Base-by-base conservation (phyloP, 2,329 filamentous ascomycete genomes). In the Dichotomopilus funicola region DNA sequence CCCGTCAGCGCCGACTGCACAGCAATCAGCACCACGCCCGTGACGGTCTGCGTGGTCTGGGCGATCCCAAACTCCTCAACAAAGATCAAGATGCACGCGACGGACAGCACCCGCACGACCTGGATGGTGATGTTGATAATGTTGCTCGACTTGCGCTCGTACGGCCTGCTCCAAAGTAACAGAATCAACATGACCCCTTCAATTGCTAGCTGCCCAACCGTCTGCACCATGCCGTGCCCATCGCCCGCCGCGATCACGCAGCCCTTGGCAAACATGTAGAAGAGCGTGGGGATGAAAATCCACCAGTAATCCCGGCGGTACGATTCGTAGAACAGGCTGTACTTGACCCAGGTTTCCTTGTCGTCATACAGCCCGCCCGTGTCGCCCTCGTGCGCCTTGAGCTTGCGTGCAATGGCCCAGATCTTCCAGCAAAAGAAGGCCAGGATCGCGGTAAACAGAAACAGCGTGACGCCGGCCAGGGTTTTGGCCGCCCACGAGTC, bases 281-380 rank as follows among this genome's bases (percentile, higher is more conserved):
- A 59, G 66, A 97, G 96, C 59, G 81, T 78, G 0, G 94, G 94
- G 11, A 97, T 80, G 68, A 99, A 97, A 31, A 96, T 73, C 92
- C 92, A 97, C 94, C 94, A 99, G 76, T 92, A 96, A 64, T 86
- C 83, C 72, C 88, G 90, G 75, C 90, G 91, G 78, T 96, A 97
- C 64, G 86, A 87, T 66, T 97, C 94, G 76, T 99, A 99, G 75
- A 99, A 97, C 59, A 96, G 79, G 66, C 89, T 94, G 79, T 99
- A 99, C 75, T 94, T 95, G 70, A 89, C 80, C 91, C 94, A 96
- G 42, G 87, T 85, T 56, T 87, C 82, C 76, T 94, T 95, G 73
- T 97, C 81, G 58, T 96, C 88, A 71, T 91, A 97, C 7, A 99
- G 78, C 10, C 76, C 82, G 12, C 79, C 77, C 0, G 80, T 72